These are phyloP conservation scores for Citrullus mucosospermus DNA, from an alignment of 306 rosid genomes.

Conservation along the genomic window DNA sequence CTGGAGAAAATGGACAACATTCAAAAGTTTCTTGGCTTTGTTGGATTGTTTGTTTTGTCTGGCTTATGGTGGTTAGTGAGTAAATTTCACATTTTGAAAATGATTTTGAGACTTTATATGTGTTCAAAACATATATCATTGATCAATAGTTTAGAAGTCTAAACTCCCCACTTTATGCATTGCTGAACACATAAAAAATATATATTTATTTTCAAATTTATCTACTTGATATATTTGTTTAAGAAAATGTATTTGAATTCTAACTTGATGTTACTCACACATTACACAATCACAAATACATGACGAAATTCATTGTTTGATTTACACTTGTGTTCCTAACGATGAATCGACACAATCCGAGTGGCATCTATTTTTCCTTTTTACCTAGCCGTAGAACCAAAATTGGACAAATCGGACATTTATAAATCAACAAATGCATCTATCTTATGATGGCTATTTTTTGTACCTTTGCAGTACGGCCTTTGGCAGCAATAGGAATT, in stretches of 20 bases:
- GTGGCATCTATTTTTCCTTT: background rate
- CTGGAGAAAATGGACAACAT: constrained; percentile 83
- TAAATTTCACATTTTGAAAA: background rate
- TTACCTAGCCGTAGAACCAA: background rate
- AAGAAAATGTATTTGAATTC: too few species aligned
- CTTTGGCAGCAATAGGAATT: constrained; percentile 69
- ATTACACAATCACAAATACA: too few species aligned
- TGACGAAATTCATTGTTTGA: background rate
- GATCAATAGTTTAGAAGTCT: too few species aligned
- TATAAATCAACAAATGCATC: background rate
- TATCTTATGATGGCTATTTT: too few species aligned
- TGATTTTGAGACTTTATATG: too few species aligned
- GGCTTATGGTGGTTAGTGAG: constrained; percentile 90
- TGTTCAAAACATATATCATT: too few species aligned
- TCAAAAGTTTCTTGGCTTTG: constrained; percentile 86
- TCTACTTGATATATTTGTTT: too few species aligned
- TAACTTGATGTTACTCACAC: too few species aligned
- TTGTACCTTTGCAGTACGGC: constrained; percentile 44
- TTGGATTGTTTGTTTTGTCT: constrained; percentile 68
- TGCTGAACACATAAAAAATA: too few species aligned
- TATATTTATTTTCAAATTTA: too few species aligned
- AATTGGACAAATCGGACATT: too few species aligned
- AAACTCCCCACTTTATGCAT: too few species aligned
- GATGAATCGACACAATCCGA: background rate
- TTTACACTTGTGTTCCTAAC: background rate